These are phyloP conservation scores for Coniochaeta prunicola DNA, from an alignment of 2,329 filamentous ascomycete genomes.

Conservation along the genomic window DNA sequence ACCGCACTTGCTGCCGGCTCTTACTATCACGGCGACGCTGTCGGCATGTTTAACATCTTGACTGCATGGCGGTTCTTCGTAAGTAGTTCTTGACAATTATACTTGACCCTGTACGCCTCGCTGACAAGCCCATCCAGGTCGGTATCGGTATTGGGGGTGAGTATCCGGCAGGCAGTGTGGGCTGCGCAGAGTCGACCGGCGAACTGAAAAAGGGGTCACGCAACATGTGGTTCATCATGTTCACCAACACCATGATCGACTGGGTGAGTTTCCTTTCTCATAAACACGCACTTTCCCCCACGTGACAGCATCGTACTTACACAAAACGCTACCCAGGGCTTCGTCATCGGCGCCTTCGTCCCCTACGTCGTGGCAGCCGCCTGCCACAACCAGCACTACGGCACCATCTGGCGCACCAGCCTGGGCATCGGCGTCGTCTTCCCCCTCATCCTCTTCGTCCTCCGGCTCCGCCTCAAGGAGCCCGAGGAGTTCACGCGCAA, in stretches of 20 bases:
- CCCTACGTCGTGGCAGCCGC: slow-evolving; percentile 55
- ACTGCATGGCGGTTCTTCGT: slow-evolving; percentile 81
- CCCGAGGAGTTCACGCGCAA: slow-evolving; percentile 70
- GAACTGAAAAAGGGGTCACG: slow-evolving; percentile 73
- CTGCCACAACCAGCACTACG: slow-evolving; percentile 53
- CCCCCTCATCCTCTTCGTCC: slow-evolving; percentile 60
- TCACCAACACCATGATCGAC: slow-evolving; percentile 85
- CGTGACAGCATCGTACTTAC: background rate
- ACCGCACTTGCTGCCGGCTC: slow-evolving; percentile 71
- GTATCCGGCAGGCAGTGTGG: slow-evolving; percentile 78
- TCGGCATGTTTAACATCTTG: slow-evolving; percentile 68
- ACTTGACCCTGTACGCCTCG: background rate
- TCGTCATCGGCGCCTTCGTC: slow-evolving; percentile 72
- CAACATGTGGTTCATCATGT: slow-evolving; percentile 88
- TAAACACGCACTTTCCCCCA: background rate
- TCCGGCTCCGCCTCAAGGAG: slow-evolving; percentile 69
- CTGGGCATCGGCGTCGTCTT: slow-evolving; percentile 75
- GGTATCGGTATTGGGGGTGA: slow-evolving; percentile 76
- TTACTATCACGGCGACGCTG: slow-evolving; percentile 61
- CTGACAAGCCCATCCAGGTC: slow-evolving; percentile 23
- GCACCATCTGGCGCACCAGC: slow-evolving; percentile 74
- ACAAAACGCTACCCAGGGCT: slow-evolving; percentile 40
- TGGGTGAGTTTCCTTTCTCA: slow-evolving; percentile 19
- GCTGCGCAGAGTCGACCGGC: slow-evolving; percentile 74
- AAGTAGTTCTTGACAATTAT: slow-evolving; percentile 16